Evolutionary conservation across 345 rosid species (phyloP).

Genomic region (Citrus sinensis): DVS_A1.0 CM039162.1:30228001-30228500

Average conservation of each 20-base stretch:
- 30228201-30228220: background rate
- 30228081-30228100: background rate
- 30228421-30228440: background rate
- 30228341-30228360: background rate
- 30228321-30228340: background rate
- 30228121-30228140: background rate
- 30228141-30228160: background rate
- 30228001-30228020: background rate
- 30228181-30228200: background rate
- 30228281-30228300: background rate
- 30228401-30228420: background rate
- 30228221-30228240: background rate
- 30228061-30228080: background rate
- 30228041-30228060: background rate
- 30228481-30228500: background rate
- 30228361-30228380: background rate
- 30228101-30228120: background rate
- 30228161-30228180: background rate
- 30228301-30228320: background rate
- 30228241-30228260: constrained; percentile 3
- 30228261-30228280: background rate
- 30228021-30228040: background rate
- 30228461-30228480: background rate
- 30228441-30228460: background rate
- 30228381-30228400: background rate